Conservation (phyloP, 1,139 yeast genomes). For the Candida smagusa region DNA sequence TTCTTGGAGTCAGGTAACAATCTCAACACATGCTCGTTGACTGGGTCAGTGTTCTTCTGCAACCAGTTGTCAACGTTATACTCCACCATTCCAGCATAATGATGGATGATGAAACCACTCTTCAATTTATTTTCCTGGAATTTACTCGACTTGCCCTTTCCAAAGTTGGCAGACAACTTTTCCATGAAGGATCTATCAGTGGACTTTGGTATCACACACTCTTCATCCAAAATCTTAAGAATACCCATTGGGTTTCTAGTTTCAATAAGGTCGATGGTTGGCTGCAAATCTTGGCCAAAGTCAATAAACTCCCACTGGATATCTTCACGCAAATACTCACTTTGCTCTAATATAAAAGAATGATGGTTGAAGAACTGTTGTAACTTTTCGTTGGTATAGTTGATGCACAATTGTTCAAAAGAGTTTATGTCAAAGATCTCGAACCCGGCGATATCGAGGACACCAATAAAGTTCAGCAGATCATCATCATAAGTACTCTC, state of each 20-base stretch:
- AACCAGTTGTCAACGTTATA: conserved; percentile 92
- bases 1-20: conserved; percentile 57
- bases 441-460: conserved; percentile 95
- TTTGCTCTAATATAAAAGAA: conserved; percentile 94
- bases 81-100: conserved; percentile 94
- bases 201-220: conserved; percentile 91
- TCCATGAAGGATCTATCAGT: conserved; percentile 81
- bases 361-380: conserved; percentile 98
- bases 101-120: conserved; percentile 76
- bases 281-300: conserved; percentile 94
- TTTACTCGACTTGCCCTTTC: conserved; percentile 52
- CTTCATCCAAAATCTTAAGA: conserved; percentile 89
- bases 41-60: conserved; percentile 91
- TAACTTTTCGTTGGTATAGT: conserved; percentile 91
- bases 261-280: conserved; percentile 91
- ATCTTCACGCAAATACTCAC: conserved; percentile 88
- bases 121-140: conserved; percentile 69
- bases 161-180: conserved; percentile 66
- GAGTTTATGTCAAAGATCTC: conserved; percentile 91
- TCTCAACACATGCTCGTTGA: conserved; percentile 70
- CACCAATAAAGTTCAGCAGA: conserved; percentile 71
- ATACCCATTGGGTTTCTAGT: conserved; percentile 75
- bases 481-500: conserved; percentile 19
- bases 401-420: conserved; percentile 94
- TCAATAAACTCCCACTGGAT: conserved; percentile 96